Percentiles rank a stretch among this genome's conserved stretches.
phyloP scores from a whole-genome alignment of 2,329 filamentous ascomycete species.

The Claviceps digitariae region DNA sequence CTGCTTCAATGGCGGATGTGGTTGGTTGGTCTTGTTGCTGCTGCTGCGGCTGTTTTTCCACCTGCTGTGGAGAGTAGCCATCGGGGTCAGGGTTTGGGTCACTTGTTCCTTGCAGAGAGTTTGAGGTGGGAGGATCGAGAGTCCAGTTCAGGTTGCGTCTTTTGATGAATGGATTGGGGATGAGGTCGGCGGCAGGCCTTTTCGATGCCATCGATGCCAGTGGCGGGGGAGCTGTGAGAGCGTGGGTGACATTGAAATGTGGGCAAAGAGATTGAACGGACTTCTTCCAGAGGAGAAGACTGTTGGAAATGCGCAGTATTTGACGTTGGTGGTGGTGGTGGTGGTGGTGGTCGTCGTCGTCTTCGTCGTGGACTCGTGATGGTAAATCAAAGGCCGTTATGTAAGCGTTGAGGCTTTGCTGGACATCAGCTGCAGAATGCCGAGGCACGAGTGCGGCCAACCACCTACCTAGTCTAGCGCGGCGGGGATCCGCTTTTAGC shows the following conservation, averaged over 20 bases:
- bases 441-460: conserved; percentile 7
- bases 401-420: too few relatives aligned
- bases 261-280: too few relatives aligned
- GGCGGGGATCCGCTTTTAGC: background rate
- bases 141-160: conserved; percentile 32
- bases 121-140: conserved; percentile 12
- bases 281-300: too few relatives aligned
- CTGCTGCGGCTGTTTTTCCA: background rate
- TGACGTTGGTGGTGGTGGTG: background rate
- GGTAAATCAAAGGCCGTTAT: background rate
- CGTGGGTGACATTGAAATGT: background rate
- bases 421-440: conserved; percentile 1
- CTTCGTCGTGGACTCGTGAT: too few relatives aligned
- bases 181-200: conserved; percentile 16
- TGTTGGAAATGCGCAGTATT: background rate
- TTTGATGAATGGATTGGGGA: conserved; percentile 33
- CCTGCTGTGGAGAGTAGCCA: too few relatives aligned
- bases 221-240: background rate
- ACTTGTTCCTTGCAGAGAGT: background rate
- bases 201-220: conserved; percentile 1
- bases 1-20: conserved; percentile 27
- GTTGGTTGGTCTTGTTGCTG: conserved; percentile 6
- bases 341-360: too few relatives aligned
- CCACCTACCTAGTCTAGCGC: background rate
- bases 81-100: background rate